Base-by-base conservation (phyloP, 2,329 filamentous ascomycete genomes). In the Talaromyces islandicus region DNA sequence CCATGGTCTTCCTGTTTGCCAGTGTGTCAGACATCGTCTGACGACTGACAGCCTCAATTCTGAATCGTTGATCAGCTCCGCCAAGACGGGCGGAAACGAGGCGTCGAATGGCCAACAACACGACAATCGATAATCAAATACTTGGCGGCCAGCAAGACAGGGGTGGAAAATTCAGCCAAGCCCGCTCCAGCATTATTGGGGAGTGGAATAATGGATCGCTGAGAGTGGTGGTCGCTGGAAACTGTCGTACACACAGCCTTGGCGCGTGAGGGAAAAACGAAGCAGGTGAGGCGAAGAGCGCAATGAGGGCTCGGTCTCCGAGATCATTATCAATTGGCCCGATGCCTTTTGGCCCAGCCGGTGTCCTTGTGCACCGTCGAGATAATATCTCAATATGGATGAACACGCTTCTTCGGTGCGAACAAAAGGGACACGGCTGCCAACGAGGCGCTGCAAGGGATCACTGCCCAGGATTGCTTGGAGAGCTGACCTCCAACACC, bases 241-340 rank as follows among this genome's bases (percentile, higher is more conserved):
- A 0, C 77, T 70, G 0, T 67, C 56, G 57, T 77, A 78, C 5
- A 78, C 5, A 83, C 66, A 0, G 69, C 70, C 25, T 74, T 68
- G 10, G 81, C 71, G 19, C 53, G 21, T 43, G 74, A 73, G 12
- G 69, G 60, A 59, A 82, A 80, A 2, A 81, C 69, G 0, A 75
- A 3, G 56, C 56, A 38, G 79, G 14, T 21, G 41, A 46, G 41
- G 41, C 41, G n/a, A 46, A 46, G 41, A 21, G 9, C 19, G 43
- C 19, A 19, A 24, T 12, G 5, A 46, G 21, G 19, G 19, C 9
- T 46, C 43, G 19, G 43, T 1, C 43, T 46, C 43, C 43, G 43
- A 24, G 11, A 21, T 46, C 19, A 46, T 46, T 46, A 11, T 46
- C 24, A 21, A 24, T 46, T 46, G 43, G 43, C 43, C 43, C 43